Evolutionary conservation across 192 early-diverging fungal species (phyloP), one percentile per base, ranked within the genome.

Genomic region (Nowakowskiella sp.): DNA sequence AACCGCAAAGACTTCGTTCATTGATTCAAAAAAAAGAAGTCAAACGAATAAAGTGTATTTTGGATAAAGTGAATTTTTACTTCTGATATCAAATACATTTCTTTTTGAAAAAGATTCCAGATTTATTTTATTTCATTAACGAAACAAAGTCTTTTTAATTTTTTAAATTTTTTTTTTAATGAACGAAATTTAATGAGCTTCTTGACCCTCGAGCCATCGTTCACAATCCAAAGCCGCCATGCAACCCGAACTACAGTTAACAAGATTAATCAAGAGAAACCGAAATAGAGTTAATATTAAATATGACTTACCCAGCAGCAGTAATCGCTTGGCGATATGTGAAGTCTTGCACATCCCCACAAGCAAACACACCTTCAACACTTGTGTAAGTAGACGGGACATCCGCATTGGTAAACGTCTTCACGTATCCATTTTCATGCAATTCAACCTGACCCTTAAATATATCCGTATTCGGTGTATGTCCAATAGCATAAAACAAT

Each of bases 401-500:
- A n/a, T 66, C 70, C 36, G 70, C 29, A 29, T 56, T 42, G 29
- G 88, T 86, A 42, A 75, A 72, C 31, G 83, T 85, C 33, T 81
- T 68, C 61, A 99, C 86, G 67, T 99, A 99, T 53, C 91, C 90
- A 53, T 83, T 85, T 48, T 82, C 80, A 70, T 99, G 88, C 55
- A 89, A 62, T 25, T 84, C 68, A 43, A 99, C 61, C 66, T 91
- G 84, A 47, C 82, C 82, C 6, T 24, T 34, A 9, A 75, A 59
- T n/a, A 71, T 21, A 7, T 28, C 55, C 5, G 67, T 67, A 71
- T 93, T 92, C 31, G 94, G 94, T 28, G 68, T 78, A 67, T 99
- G 95, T 36, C 95, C 95, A 65, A 99, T 97, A 25, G 95, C 95
- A 66, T 97, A 99, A 69, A 99, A 97, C 49, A 99, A 70, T 32